These are phyloP conservation scores for Pichia nanzhaoensis DNA, from an alignment of 805 yeast genomes.

Conservation along the genomic window DNA sequence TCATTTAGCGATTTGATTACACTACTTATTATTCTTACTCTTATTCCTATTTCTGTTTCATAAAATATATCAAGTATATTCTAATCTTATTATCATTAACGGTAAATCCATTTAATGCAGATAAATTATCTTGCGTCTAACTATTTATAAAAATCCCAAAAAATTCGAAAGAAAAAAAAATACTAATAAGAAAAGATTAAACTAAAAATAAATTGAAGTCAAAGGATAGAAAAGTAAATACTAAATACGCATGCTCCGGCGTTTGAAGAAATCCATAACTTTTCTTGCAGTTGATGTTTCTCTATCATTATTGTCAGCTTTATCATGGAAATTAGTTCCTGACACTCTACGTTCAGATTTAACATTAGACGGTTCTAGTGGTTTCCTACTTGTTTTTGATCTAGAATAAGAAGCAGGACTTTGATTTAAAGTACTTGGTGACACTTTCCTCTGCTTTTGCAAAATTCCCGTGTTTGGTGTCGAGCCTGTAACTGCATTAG, in stretches of 20 bases:
- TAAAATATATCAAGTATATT: too few species aligned
- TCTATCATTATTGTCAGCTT: constrained; percentile 31
- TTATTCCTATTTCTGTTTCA: too few species aligned
- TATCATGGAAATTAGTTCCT: not conserved
- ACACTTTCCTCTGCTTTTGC: not conserved
- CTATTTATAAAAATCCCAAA: not conserved
- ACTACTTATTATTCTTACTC: constrained; percentile 5
- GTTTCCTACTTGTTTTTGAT: constrained; percentile 8
- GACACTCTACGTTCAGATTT: constrained; percentile 8
- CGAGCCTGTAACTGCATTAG: not conserved
- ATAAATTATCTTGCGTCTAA: not conserved
- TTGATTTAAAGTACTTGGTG: not conserved
- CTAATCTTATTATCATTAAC: too few species aligned
- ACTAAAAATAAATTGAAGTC: not conserved
- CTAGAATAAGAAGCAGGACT: not conserved
- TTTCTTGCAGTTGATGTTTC: constrained; percentile 72
- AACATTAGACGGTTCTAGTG: constrained; percentile 14
- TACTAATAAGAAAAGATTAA: not conserved
- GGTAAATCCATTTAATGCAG: too few species aligned
- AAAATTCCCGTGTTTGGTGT: not conserved
- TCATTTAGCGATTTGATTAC: constrained; percentile 2
- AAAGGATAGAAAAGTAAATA: not conserved
- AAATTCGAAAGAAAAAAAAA: not conserved
- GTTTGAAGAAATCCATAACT: constrained; percentile 71
- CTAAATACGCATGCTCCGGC: constrained; percentile 44